These are phyloP conservation scores for Samsoniella hepiali DNA, from an alignment of 2,329 filamentous ascomycete genomes.

Conservation along the genomic window DNA sequence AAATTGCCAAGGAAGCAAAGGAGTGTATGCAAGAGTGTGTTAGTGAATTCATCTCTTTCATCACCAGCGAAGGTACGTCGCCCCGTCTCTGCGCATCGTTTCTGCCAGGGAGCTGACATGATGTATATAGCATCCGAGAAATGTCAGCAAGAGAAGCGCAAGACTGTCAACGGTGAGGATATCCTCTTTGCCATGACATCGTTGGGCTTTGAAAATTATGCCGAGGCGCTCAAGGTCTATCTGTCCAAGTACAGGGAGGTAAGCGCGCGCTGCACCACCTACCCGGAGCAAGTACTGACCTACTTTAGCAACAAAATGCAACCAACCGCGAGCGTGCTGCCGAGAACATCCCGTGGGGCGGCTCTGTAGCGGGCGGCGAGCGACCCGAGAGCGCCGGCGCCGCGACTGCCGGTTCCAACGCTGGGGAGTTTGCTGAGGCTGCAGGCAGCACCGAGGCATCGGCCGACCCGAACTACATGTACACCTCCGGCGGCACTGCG, in stretches of 20 bases:
- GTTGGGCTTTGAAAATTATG: slow-evolving; percentile 97
- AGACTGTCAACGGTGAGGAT: slow-evolving; percentile 98
- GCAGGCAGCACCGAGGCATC: slow-evolving; percentile 24
- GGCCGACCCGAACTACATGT: slow-evolving; percentile 48
- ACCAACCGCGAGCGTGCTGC: slow-evolving; percentile 39
- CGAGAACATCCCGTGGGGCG: slow-evolving; percentile 33
- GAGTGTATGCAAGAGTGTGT: slow-evolving; percentile 99
- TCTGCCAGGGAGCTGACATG: slow-evolving; percentile 16
- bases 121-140: slow-evolving; percentile 80
- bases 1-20: slow-evolving; percentile 98
- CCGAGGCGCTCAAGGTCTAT: slow-evolving; percentile 97
- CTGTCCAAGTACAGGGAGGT: slow-evolving; percentile 97
- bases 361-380: slow-evolving; percentile 32
- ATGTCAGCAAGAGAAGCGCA: slow-evolving; percentile 98
- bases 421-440: slow-evolving; percentile 42
- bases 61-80: slow-evolving; percentile 90
- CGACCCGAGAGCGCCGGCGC: slow-evolving; percentile 29
- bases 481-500: slow-evolving; percentile 50
- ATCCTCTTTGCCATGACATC: slow-evolving; percentile 99
- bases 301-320: slow-evolving; percentile 40
- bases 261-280: slow-evolving; percentile 38
- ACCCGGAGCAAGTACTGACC: not conserved
- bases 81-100: slow-evolving; percentile 7
- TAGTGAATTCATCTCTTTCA: slow-evolving; percentile 99
- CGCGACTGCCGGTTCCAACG: slow-evolving; percentile 27